Base-by-base conservation (phyloP, 768 basidiomycete species). In the Russula sp. region DNA sequence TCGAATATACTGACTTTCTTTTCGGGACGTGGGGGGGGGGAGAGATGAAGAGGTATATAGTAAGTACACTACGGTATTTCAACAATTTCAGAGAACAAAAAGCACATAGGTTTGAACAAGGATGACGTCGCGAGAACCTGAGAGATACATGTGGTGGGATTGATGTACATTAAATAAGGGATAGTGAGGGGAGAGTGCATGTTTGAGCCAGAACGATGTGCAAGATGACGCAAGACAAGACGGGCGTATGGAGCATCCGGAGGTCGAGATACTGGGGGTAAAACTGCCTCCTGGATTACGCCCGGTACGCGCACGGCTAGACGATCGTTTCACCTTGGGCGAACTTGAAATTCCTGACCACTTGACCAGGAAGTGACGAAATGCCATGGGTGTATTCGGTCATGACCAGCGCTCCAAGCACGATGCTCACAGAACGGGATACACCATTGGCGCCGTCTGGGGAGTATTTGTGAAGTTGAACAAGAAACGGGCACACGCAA, bases 1-100 rank as follows among this genome's bases (percentile, higher is more conserved):
- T 20, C n/a, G 22, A 66, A 36, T 75, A 68, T 57, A 62, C 54
- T 46, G 72, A 68, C 45, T 22, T 36, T 36, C 34, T 22, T 25
- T 38, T 9, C 14, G 7, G 18, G 42, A 14, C 64, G 67, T 10
- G 70, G 71, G 2, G 69, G 71, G 2, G 69, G 25, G 25, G 3
- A 56, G 32, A 41, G 18, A 13, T 18, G 18, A 29, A 22, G 55
- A 46, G 22, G 36, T 51, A 32, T 46, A 58, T 42, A 42, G 46
- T n/a, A 42, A 62, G 61, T 62, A 62, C 42, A 62, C 45, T 62
- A 62, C 45, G 39, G 38, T 62, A 62, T 18, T 46, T 32, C 49
- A 32, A 35, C 46, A 7, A 25, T 43, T 38, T 47, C 34, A 61
- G 56, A 32, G 47, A 55, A 60, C 42, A 41, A 41, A 61, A 48